Evolutionary conservation across 352 stramenopile species (phyloP).

Genomic region (Thraustochytrium sp.): DNA sequence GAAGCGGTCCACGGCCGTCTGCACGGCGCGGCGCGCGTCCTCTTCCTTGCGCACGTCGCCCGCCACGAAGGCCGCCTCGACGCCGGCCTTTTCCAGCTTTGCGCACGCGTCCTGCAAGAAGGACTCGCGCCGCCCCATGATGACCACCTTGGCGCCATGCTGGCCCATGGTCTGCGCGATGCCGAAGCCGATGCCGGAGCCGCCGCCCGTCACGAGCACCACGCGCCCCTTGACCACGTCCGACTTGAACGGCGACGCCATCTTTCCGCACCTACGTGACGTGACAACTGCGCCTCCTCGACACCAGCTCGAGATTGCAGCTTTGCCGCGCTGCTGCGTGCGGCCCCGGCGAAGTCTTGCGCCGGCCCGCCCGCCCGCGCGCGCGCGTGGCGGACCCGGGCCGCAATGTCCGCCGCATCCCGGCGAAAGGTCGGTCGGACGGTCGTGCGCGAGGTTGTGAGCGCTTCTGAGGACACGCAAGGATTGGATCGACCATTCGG

Average conservation of each 20-base stretch:
- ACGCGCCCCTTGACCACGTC: neutral
- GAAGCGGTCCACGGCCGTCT: constrained; percentile 60
- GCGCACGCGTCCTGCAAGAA: constrained; percentile 77
- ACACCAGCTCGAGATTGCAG: too few relatives aligned
- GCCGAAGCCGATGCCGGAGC: constrained; percentile 87
- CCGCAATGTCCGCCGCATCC: too few relatives aligned
- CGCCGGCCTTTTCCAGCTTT: constrained; percentile 58
- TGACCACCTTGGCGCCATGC: constrained; percentile 80
- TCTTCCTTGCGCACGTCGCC: constrained; percentile 60
- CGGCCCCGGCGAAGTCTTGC: too few relatives aligned
- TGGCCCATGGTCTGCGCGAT: constrained; percentile 79
- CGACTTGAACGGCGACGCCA: neutral
- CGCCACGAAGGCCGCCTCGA: constrained; percentile 59
- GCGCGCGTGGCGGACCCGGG: too few relatives aligned
- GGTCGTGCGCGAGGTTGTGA: too few relatives aligned
- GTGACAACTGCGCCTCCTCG: too few relatives aligned
- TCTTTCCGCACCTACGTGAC: too few relatives aligned
- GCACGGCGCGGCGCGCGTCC: constrained; percentile 56
- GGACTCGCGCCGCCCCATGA: constrained; percentile 82
- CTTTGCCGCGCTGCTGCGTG: too few relatives aligned
- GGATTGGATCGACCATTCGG: too few relatives aligned
- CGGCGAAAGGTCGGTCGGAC: too few relatives aligned
- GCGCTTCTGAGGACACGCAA: too few relatives aligned
- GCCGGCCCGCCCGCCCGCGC: too few relatives aligned
- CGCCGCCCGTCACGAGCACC: constrained; percentile 83